Base-by-base conservation (phyloP, 2,329 filamentous ascomycete species). In the Aureobasidium sp. region DNA sequence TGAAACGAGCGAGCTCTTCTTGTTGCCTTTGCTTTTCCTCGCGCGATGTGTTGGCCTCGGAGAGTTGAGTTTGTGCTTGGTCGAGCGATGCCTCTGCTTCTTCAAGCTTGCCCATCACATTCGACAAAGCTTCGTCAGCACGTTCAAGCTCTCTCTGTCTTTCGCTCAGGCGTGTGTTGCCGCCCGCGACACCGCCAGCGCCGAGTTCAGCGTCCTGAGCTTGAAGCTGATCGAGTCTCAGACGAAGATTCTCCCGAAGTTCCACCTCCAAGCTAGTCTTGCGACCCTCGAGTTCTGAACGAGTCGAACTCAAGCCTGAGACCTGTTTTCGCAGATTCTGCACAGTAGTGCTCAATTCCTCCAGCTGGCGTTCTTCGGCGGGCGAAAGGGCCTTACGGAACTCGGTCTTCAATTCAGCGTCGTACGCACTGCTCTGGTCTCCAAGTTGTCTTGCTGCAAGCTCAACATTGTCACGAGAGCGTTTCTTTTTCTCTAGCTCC, bases 381-480 rank as follows among this genome's bases (percentile, higher is more conserved):
- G 79, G 73, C 8, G 85, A 86, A 44, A 98, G 76, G 11, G 86
- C 86, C 70, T 95, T 96, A 73, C 95, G 94, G 74, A 97, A 98
- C 21, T 94, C 86, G 1, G 88, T 87, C 14, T 78, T 77, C 53
- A 96, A 71, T 67, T 98, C 94, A 2, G 83, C 77, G 67, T 95
- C 84, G 65, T 90, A 86, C 6, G 86, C 84, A 42, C 76, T 79
- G 54, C 94, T 77, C 59, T 88, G 86, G 56, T 89, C 85, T 45
- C 84, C 79, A 50, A 95, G 79, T 35, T 68, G 61, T 27, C 68
- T 70, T 32, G 75, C 68, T 7, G 66, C 60, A 12, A 83, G 81
- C 59, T 87, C 85, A 66, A 96, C 79, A 62, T 83, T 83, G 45
- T 88, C 83, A 49, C 75, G 74, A 44, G 77, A 75, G 25, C 73